Base-by-base conservation (phyloP, 1,284 basidiomycete species). In the Fomes fomentarius region DNA sequence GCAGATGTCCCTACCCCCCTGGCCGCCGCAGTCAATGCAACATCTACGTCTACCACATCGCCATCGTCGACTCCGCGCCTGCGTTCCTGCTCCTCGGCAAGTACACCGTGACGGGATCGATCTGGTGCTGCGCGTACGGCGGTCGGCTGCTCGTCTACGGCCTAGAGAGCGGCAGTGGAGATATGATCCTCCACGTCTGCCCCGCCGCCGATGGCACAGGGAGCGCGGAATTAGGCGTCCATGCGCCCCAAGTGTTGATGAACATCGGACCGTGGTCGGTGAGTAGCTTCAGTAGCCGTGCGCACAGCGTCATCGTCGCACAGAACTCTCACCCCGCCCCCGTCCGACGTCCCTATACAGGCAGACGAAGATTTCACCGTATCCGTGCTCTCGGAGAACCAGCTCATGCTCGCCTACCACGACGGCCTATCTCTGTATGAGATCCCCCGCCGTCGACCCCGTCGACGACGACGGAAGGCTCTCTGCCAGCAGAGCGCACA, bases 181-280 rank as follows among this genome's bases (percentile, higher is more conserved):
- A 57, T 17, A 61, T 61, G 59, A 49, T 61, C 31, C 45, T 61
- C 19, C 50, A 61, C 41, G 50, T 61, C 39, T 57, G 53, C 34
- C 44, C 24, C 28, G 24, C 52, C 47, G 49, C 43, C 37, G 39
- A 9, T 9, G 25, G 24, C 24, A 24, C 48, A 25, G 53, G 48
- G 33, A 4, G 4, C 22, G 15, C 21, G n/a, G n/a, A n/a, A n/a
- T 28, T 39, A 28, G 50, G 51, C 44, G 26, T 35, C 8, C 37
- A 33, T 14, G n/a, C 12, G 24, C 46, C 52, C 5, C 48, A 37
- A 25, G 43, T 61, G n/a, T 50, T 50, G 17, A 49, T 61, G 52
- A 61, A 61, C 48, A 61, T 61, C 43, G 59, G 59, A 11, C 53
- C 59, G 26, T 61, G 56, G 59, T 61, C 59, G 59, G 59, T 61